phyloP scores from a whole-genome alignment of 2,329 filamentous ascomycete species.

The Lecanicillium sp. region DNA sequence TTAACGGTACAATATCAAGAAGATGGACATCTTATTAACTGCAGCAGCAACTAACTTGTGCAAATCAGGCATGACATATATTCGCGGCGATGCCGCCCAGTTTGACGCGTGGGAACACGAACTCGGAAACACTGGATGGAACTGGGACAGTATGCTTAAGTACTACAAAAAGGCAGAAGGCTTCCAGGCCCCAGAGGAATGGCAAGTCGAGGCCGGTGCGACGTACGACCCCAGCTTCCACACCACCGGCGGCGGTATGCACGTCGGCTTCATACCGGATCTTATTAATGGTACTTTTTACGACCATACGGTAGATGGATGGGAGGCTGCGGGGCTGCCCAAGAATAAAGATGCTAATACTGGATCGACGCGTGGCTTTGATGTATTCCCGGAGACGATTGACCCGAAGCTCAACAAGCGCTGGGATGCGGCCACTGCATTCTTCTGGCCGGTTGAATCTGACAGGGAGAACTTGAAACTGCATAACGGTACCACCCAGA shows the following conservation, averaged over 20 bases:
- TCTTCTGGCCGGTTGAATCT: slow-evolving; percentile 28
- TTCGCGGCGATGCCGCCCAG: slow-evolving; percentile 31
- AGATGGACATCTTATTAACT: background rate
- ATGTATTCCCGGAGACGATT: slow-evolving; percentile 29
- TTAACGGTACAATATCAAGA: slow-evolving; percentile 26
- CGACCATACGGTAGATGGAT: slow-evolving; percentile 20
- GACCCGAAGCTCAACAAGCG: slow-evolving; percentile 27
- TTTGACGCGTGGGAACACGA: slow-evolving; percentile 32
- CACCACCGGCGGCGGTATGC: slow-evolving; percentile 24
- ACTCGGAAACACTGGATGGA: slow-evolving; percentile 35
- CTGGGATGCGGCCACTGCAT: slow-evolving; percentile 32
- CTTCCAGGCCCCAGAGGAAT: slow-evolving; percentile 23
- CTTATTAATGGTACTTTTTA: slow-evolving; percentile 26
- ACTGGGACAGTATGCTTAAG: slow-evolving; percentile 33
- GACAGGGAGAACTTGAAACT: slow-evolving; percentile 29
- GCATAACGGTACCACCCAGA: slow-evolving; percentile 27
- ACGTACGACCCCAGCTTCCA: slow-evolving; percentile 25
- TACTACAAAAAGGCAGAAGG: slow-evolving; percentile 37
- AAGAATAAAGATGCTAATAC: slow-evolving; percentile 29
- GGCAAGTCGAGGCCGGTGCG: slow-evolving; percentile 26
- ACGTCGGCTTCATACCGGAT: slow-evolving; percentile 25
- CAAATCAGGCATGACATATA: slow-evolving; percentile 34
- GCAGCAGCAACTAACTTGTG: background rate
- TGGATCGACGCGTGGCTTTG: slow-evolving; percentile 29
- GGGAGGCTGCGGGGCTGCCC: slow-evolving; percentile 21